These are phyloP conservation scores for Epichloe hybrida DNA, from an alignment of 2,329 filamentous ascomycete genomes.

Conservation along the genomic window DNA sequence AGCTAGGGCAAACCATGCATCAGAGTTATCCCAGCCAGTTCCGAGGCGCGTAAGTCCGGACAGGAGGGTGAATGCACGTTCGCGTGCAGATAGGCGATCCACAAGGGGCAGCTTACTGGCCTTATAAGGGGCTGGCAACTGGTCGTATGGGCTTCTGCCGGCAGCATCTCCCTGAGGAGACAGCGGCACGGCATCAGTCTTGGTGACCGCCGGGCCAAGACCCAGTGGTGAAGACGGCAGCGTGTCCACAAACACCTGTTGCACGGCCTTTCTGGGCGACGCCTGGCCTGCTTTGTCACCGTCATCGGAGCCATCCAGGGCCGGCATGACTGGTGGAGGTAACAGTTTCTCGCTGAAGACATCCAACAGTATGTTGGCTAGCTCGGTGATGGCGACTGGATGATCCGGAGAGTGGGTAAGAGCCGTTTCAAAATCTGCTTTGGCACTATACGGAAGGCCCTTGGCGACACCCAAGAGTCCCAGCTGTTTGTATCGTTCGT, in stretches of 20 bases:
- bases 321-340: constrained; percentile 39
- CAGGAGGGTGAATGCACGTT: constrained; percentile 75
- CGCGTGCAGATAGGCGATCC: constrained; percentile 77
- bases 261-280: not conserved
- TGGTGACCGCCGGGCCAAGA: constrained; percentile 21
- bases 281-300: not conserved
- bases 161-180: constrained; percentile 13
- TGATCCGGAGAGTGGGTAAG: constrained; percentile 72
- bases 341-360: constrained; percentile 61
- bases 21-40: constrained; percentile 76
- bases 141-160: constrained; percentile 14
- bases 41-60: constrained; percentile 75
- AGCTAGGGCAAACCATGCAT: constrained; percentile 85
- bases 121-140: constrained; percentile 39
- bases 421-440: constrained; percentile 68
- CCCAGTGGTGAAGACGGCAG: constrained; percentile 35
- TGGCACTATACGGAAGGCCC: constrained; percentile 51
- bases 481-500: constrained; percentile 29
- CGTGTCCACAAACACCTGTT: constrained; percentile 1
- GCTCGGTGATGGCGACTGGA: constrained; percentile 61
- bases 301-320: constrained; percentile 16
- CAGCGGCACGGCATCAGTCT: constrained; percentile 6
- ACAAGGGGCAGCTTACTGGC: constrained; percentile 53
- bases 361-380: constrained; percentile 77
- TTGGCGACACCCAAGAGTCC: constrained; percentile 54